phyloP scores from a whole-genome alignment of 257 asterid species.

The Solanum gandarillasii region DNA sequence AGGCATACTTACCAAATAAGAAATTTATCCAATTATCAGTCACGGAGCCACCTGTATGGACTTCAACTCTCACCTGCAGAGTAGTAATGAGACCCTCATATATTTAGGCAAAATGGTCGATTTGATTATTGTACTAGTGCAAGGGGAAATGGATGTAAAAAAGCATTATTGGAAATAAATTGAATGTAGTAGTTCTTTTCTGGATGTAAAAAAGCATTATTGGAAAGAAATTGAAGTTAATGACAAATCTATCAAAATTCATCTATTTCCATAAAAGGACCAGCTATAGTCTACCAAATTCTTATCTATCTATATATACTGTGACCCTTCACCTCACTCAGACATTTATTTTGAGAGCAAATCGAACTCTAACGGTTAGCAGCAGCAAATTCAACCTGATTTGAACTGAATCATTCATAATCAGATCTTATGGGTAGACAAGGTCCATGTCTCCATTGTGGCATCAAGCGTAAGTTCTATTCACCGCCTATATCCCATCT shows the following conservation, averaged over 20 bases:
- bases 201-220: too few species aligned
- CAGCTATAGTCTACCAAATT: background rate
- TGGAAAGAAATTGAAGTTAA: background rate
- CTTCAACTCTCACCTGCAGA: too few species aligned
- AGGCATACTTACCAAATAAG: too few species aligned
- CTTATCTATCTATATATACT: background rate
- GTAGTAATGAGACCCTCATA: too few species aligned
- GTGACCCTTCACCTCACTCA: background rate
- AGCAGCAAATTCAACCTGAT: background rate
- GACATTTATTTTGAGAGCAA: background rate
- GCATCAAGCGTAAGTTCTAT: background rate
- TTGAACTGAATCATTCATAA: background rate
- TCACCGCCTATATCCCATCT: background rate
- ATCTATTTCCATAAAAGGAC: background rate
- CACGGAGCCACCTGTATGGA: too few species aligned
- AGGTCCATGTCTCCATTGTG: too few species aligned
- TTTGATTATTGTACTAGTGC: too few species aligned
- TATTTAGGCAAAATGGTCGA: too few species aligned
- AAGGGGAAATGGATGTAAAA: too few species aligned
- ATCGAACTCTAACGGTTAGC: background rate
- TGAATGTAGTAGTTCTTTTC: too few species aligned
- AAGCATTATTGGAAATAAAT: too few species aligned
- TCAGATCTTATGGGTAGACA: constrained; percentile 7
- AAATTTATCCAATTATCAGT: too few species aligned
- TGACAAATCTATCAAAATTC: background rate